Conservation (phyloP, 495 filamentous ascomycete species). For the Xylaria intraflava region DNA sequence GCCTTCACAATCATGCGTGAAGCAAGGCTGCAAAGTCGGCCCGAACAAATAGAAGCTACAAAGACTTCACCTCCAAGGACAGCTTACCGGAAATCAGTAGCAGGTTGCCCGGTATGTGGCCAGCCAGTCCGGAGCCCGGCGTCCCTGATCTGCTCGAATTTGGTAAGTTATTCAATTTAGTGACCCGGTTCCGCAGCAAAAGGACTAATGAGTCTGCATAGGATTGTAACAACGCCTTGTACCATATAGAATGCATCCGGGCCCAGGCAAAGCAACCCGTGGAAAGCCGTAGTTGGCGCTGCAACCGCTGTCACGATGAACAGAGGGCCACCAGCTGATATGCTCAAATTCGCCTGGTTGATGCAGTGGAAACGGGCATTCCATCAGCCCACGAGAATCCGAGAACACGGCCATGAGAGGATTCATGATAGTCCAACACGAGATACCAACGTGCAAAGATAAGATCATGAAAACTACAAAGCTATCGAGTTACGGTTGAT, state of each 20-base stretch:
- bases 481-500: background rate
- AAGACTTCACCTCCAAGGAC: slow-evolving; percentile 23
- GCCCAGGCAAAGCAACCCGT: slow-evolving; percentile 15
- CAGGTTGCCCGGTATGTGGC: slow-evolving; percentile 35
- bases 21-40: slow-evolving; percentile 22
- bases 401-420: background rate
- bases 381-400: background rate
- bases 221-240: slow-evolving; percentile 30
- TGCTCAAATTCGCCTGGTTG: background rate
- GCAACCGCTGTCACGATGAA: slow-evolving; percentile 21
- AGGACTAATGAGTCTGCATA: slow-evolving; percentile 20
- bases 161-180: slow-evolving; percentile 24
- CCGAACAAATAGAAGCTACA: slow-evolving; percentile 14
- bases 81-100: slow-evolving; percentile 24
- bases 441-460: background rate
- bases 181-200: background rate
- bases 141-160: slow-evolving; percentile 37
- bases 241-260: slow-evolving; percentile 24
- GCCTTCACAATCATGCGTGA: slow-evolving; percentile 33
- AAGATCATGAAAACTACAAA: background rate
- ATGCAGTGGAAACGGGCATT: background rate
- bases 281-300: slow-evolving; percentile 21
- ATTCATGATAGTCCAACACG: background rate
- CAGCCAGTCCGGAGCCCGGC: slow-evolving; percentile 31
- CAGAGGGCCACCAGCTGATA: background rate